These are phyloP conservation scores for Paecilomyces variotii DNA, from an alignment of 2,329 filamentous ascomycete species.

Conservation along the genomic window DNA sequence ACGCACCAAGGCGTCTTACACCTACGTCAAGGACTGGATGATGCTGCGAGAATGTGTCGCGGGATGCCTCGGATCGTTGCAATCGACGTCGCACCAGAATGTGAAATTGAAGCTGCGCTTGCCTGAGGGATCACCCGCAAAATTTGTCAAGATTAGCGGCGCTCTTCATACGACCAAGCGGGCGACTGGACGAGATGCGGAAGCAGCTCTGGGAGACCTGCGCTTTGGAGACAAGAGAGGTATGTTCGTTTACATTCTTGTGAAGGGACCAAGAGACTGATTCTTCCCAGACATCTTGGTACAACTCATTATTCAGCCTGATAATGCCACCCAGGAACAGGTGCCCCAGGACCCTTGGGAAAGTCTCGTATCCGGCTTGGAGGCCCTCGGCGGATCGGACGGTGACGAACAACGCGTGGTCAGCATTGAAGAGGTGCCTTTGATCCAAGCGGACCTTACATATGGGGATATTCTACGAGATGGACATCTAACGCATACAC, in stretches of 20 bases:
- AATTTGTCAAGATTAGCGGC: constrained; percentile 97
- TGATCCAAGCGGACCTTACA: constrained; percentile 88
- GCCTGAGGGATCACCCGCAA: constrained; percentile 92
- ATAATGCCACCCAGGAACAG: constrained; percentile 72
- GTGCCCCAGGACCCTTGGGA: constrained; percentile 94
- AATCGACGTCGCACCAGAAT: constrained; percentile 95
- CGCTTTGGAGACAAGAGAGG: constrained; percentile 86
- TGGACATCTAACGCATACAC: constrained; percentile 74
- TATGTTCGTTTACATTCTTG: constrained; percentile 15
- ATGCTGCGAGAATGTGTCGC: constrained; percentile 96
- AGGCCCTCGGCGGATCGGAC: constrained; percentile 81
- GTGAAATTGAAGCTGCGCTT: constrained; percentile 90
- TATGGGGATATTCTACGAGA: constrained; percentile 93
- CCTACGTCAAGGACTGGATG: constrained; percentile 99
- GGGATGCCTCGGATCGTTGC: constrained; percentile 82
- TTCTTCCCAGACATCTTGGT: constrained; percentile 67
- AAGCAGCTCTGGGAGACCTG: constrained; percentile 83
- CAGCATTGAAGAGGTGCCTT: constrained; percentile 87
- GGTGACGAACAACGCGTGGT: constrained; percentile 73
- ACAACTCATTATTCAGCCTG: constrained; percentile 84
- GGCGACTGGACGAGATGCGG: constrained; percentile 86
- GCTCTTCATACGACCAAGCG: constrained; percentile 94
- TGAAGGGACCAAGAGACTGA: constrained; percentile 7
- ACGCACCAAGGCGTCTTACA: constrained; percentile 91
- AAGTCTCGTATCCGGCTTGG: constrained; percentile 88